Base-by-base conservation (phyloP, 176 grass and related monocot species). In the Carex kokanica region DNA sequence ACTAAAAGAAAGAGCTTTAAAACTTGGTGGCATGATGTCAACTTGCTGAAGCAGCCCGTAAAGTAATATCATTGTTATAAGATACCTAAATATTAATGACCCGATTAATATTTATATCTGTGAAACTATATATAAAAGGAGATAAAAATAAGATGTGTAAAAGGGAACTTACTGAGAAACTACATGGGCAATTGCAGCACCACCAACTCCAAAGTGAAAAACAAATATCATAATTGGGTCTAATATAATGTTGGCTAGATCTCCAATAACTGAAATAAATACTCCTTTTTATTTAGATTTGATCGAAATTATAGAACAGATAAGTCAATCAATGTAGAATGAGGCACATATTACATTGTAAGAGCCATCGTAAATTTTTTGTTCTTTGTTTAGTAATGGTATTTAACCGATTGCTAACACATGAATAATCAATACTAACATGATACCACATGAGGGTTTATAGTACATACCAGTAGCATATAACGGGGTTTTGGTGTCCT, bases 101-200 rank as follows among this genome's bases (percentile, higher is more conserved):
- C 47, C 21, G 53, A 40, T 81, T 84, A 62, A 82, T 12, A 49
- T 51, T 55, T 4, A 24, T 49, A 29, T 65, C 40, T 6, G 38
- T 65, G 23, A 72, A 55, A 0, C 13, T 34, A 49, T 20, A 3
- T 38, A 24, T 53, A 51, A 62, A 57, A 21, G 41, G 34, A 4
- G 54, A 71, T 71, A 24, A 18, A 7, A 7, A 65, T 6, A 32
- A 34, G 64, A n/a, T 31, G 8, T 75, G 6, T 83, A 59, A 79
- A 13, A 63, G 70, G 79, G 73, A 14, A 74, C 94, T 49, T 91
- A 97, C 94, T 97, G 94, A 92, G 94, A 97, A 88, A 94, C 85
- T 86, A 97, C 94, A 97, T 97, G 94, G 82, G 94, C 88, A 84
- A 97, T 89, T 51, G 94, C 94, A n/a, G 92, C 94, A 68, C 94